A percentile compares a stretch with the other conserved stretches of the same genome.
Conservation (phyloP, 768 basidiomycete species). For the Amanita inopinata region DNA sequence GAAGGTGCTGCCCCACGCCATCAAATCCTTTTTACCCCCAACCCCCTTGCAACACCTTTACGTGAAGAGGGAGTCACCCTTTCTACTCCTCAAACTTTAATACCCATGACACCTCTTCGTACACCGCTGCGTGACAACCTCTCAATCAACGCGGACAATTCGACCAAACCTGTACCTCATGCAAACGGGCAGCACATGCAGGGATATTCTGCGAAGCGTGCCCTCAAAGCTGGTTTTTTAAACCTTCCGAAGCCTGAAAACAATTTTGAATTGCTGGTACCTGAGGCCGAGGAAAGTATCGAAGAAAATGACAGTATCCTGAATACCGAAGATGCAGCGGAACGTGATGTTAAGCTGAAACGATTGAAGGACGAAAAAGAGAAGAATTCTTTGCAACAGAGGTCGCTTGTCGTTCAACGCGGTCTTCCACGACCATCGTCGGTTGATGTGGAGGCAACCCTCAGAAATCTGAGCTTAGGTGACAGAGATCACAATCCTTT, state of each 20-base stretch:
- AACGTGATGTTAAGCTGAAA: constrained; percentile 71
- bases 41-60: constrained; percentile 86
- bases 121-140: constrained; percentile 94
- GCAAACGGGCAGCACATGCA: too few relatives aligned
- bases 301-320: constrained; percentile 26
- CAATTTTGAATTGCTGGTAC: constrained; percentile 91
- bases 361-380: constrained; percentile 69
- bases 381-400: constrained; percentile 66
- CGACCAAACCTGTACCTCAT: background rate
- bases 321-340: constrained; percentile 73
- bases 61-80: constrained; percentile 26
- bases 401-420: constrained; percentile 73
- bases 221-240: constrained; percentile 74
- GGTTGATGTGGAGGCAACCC: constrained; percentile 58
- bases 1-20: constrained; percentile 94
- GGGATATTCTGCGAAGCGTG: constrained; percentile 57
- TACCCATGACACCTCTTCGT: constrained; percentile 72
- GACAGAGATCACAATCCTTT: constrained; percentile 35
- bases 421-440: constrained; percentile 81
- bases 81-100: constrained; percentile 40
- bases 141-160: constrained; percentile 77
- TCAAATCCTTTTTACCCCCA: constrained; percentile 86
- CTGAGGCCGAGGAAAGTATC: constrained; percentile 77
- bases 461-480: constrained; percentile 46
- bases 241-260: constrained; percentile 89